A percentile compares a stretch with the other conserved stretches of the same genome.
These are phyloP conservation scores for Straminergon stramineum DNA, from an alignment of 225 moss, liverwort and hornwort species.

Conservation along the genomic window DNA sequence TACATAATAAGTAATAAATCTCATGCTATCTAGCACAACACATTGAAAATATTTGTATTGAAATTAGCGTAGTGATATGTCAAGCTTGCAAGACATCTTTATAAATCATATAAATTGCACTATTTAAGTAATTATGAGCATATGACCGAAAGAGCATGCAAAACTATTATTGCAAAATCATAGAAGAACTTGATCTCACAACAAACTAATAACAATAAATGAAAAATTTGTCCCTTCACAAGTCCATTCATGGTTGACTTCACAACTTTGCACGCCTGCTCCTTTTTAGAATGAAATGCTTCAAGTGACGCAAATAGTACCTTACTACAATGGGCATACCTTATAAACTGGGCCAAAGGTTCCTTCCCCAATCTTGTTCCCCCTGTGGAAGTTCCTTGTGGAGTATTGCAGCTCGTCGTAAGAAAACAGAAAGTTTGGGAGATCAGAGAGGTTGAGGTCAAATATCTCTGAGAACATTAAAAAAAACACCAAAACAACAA, in stretches of 20 bases:
- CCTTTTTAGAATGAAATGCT: background rate
- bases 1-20: background rate
- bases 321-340: background rate
- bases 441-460: conserved; percentile 18
- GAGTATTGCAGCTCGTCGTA: conserved; percentile 32
- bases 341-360: conserved; percentile 42
- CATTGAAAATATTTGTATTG: background rate
- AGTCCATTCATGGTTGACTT: too few species aligned
- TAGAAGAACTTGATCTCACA: too few species aligned
- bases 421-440: conserved; percentile 15
- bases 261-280: too few species aligned
- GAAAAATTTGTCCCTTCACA: background rate
- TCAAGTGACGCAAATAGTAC: background rate
- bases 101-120: background rate
- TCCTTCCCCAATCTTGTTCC: conserved; percentile 50
- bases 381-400: conserved; percentile 37
- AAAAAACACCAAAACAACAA: background rate
- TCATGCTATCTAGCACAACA: background rate
- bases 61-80: background rate
- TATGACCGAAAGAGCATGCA: background rate
- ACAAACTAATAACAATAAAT: background rate
- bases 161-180: background rate
- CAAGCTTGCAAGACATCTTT: background rate
- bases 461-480: conserved; percentile 26
- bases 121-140: background rate